Base-by-base conservation (phyloP, 768 basidiomycete genomes). In the Mycena kentingensis region DNA sequence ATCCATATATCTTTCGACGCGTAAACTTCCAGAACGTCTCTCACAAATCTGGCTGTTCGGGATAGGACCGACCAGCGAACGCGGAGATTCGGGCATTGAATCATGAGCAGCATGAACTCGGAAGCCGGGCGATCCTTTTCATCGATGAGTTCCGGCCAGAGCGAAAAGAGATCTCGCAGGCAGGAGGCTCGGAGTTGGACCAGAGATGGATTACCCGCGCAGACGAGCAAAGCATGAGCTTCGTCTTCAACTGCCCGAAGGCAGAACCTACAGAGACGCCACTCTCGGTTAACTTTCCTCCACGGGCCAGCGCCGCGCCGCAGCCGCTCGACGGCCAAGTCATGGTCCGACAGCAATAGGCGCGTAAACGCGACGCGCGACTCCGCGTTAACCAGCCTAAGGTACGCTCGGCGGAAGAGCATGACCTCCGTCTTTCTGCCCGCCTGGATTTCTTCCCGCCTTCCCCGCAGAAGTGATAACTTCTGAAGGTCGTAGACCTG, bases 291-390 rank as follows among this genome's bases (percentile, higher is more conserved):
- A 1, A 46, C 43, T 13, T 5, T 36, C 29, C 34, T 18, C 51
- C 51, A 41, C 16, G 35, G n/a, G 0, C 51, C 32, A 11, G 35
- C 44, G 4, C 43, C 51, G 32, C 38, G 46, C 8, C 46, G 46
- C 19, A 54, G 18, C 1, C 10, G 22, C 32, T 54, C 46, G 12
- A 54, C 52, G 12, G 46, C 52, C 37, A 54, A 35, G 6, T 22
- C 15, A n/a, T 54, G 46, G 16, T 48, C 52, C 11, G 52, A 53
- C 13, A 53, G 5, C 29, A 53, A 12, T 27, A 53, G 29, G 16
- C 38, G 46, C 21, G 46, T 48, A 13, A 46, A 44, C 36, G 52
- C 52, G 2, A 41, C 26, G 27, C 52, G 32, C 19, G 41, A 28
- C 4, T 29, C 28, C 13, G 46, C n/a, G 19, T 22, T 48, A 1